Percentiles rank a stretch among this genome's conserved stretches.
Evolutionary conservation across 2,329 filamentous ascomycete genomes (phyloP).

Genomic region (Botrytis squamosa): DNA sequence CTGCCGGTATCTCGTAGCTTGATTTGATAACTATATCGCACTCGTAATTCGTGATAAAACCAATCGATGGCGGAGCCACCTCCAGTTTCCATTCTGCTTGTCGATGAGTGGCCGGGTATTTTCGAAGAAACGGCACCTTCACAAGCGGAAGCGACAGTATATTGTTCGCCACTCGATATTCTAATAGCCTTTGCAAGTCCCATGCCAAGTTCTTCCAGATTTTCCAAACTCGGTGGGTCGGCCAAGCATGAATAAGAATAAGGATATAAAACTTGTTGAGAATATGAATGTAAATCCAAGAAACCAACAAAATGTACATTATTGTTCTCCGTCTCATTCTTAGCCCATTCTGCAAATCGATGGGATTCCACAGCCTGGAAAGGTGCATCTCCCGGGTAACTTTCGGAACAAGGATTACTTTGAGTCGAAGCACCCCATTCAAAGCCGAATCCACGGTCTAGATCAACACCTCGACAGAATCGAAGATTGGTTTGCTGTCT

Average conservation of each 20-base stretch:
- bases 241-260: constrained; percentile 81
- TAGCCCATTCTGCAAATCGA: constrained; percentile 76
- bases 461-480: constrained; percentile 84
- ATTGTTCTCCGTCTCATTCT: constrained; percentile 69
- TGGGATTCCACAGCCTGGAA: constrained; percentile 82
- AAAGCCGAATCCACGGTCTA: constrained; percentile 84
- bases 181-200: constrained; percentile 88
- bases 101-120: constrained; percentile 32
- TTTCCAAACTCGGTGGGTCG: constrained; percentile 82
- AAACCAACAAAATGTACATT: constrained; percentile 79
- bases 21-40: constrained; percentile 87
- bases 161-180: constrained; percentile 70
- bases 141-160: constrained; percentile 81
- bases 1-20: constrained; percentile 91
- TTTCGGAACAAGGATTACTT: constrained; percentile 85
- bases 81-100: constrained; percentile 63
- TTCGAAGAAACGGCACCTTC: constrained; percentile 64
- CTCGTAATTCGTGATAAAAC: constrained; percentile 85
- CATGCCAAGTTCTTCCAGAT: constrained; percentile 83
- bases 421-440: constrained; percentile 72
- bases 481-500: constrained; percentile 77
- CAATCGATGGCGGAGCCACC: constrained; percentile 90
- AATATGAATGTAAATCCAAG: constrained; percentile 91
- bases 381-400: constrained; percentile 77
- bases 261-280: constrained; percentile 90